Evolutionary conservation across 78 protist genomes (phyloP).

Genomic region (Bodo saltans): DNA sequence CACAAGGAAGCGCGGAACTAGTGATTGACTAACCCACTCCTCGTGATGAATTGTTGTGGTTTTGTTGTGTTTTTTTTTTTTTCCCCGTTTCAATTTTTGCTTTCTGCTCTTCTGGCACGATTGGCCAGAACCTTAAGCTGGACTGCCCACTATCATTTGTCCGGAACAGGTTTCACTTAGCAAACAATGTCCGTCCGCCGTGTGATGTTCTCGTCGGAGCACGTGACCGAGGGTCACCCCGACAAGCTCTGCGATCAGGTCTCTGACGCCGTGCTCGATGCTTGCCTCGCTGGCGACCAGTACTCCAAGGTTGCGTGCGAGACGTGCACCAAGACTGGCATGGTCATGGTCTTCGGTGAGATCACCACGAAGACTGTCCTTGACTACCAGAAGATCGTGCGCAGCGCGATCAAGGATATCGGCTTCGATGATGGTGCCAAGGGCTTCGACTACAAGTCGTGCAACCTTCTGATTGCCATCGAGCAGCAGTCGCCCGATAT

Average conservation of each 20-base stretch:
- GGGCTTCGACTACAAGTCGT: conserved; percentile 92
- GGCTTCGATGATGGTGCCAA: conserved; percentile 89
- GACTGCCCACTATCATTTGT: not conserved
- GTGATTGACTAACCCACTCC: too few relatives aligned
- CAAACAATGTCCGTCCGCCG: not conserved
- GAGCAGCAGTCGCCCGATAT: conserved; percentile 99
- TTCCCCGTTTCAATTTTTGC: not conserved
- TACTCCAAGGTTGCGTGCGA: conserved; percentile 96
- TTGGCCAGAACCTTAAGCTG: not conserved
- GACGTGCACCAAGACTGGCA: conserved; percentile 94
- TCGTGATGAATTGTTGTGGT: too few relatives aligned
- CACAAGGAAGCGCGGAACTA: too few relatives aligned
- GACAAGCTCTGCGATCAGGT: conserved; percentile 99
- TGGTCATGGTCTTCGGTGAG: conserved; percentile 98
- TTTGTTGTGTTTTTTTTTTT: conserved; percentile 27
- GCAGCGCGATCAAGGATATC: conserved; percentile 87
- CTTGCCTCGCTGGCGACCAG: conserved; percentile 96
- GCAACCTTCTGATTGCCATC: conserved; percentile 92
- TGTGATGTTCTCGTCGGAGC: conserved; percentile 94
- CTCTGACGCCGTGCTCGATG: conserved; percentile 98
- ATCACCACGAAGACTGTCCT: conserved; percentile 92
- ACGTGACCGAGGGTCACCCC: conserved; percentile 93
- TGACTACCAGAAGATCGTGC: conserved; percentile 95
- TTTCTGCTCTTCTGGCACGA: not conserved
- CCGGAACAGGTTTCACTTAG: not conserved